phyloP scores from a whole-genome alignment of 306 rosid genomes.

The Spatholobus suberectus region DNA sequence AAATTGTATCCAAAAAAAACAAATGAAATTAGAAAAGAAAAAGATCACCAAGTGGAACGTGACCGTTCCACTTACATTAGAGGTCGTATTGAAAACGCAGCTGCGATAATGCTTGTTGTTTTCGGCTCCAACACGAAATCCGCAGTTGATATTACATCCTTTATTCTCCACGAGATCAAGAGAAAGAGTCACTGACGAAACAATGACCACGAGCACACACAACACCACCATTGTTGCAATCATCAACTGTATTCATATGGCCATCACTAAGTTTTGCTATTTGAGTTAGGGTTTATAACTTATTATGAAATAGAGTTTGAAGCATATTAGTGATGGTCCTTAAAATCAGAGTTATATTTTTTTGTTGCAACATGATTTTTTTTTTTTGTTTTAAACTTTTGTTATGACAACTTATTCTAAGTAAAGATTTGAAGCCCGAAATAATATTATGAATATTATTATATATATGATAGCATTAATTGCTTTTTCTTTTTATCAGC shows the following conservation, averaged over 20 bases:
- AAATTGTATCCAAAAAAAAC: neutral
- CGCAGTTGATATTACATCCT: neutral
- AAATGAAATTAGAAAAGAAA: neutral
- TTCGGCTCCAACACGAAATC: constrained; percentile 1
- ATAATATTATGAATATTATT: no score
- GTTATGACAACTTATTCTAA: neutral
- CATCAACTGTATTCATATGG: neutral
- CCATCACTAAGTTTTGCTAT: neutral
- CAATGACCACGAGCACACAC: neutral
- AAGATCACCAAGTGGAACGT: neutral
- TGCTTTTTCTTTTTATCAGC: neutral
- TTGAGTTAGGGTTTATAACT: neutral
- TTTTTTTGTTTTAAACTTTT: neutral
- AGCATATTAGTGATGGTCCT: neutral
- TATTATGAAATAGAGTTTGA: neutral
- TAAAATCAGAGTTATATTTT: neutral
- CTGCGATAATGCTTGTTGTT: neutral
- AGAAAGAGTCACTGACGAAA: neutral
- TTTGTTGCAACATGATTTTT: neutral
- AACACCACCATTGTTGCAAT: neutral
- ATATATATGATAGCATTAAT: neutral
- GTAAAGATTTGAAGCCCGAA: neutral
- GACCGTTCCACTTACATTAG: neutral
- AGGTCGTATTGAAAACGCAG: neutral
- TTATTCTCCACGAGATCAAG: neutral